Base-by-base conservation (phyloP, 371 early-diverging fungal genomes). In the Mortierella sp. region DNA sequence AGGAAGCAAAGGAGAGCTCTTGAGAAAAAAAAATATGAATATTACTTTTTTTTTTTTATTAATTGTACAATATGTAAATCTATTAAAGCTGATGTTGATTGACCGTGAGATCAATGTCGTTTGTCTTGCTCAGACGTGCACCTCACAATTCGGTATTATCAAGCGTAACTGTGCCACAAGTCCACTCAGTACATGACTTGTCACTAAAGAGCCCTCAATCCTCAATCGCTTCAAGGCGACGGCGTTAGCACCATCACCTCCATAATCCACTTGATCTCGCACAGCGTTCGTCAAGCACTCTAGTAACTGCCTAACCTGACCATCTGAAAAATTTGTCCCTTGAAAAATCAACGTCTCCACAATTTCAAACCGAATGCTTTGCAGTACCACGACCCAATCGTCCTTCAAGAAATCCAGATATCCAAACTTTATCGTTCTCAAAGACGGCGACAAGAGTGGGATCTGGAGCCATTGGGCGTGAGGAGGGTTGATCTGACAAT, bases 401-500 rank as follows among this genome's bases (percentile, higher is more conserved):
- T 70, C 67, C 59, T 70, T 76, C 11, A 66, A 35, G 16, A 76
- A 47, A 57, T 76, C 76, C 10, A 76, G 24, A 22, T 66, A 70
- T 12, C 67, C 70, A 8, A 76, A 62, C 12, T n/a, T 66, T 20
- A 76, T 24, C 1, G 47, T 16, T 30, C 14, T 24, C 5, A 76
- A 43, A 20, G 24, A 1, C 18, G 70, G 71, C 2, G 70, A 61
- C 6, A 66, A 28, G 12, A 76, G 26, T 28, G 76, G 76, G 57
- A 76, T 66, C 26, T 62, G 57, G 8, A 76, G 67, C 76, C 76
- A 76, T 14, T 70, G 76, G 12, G 70, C 26, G 18, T 70, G 66
- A 20, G 66, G 66, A 0, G 32, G 35, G 37, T 67, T 66, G 62
- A 70, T 45, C 45, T 60, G 76, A 20, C 76, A 76, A 26, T 70